These are phyloP conservation scores for Arachis stenosperma DNA, from an alignment of 306 rosid species.

Conservation along the genomic window DNA sequence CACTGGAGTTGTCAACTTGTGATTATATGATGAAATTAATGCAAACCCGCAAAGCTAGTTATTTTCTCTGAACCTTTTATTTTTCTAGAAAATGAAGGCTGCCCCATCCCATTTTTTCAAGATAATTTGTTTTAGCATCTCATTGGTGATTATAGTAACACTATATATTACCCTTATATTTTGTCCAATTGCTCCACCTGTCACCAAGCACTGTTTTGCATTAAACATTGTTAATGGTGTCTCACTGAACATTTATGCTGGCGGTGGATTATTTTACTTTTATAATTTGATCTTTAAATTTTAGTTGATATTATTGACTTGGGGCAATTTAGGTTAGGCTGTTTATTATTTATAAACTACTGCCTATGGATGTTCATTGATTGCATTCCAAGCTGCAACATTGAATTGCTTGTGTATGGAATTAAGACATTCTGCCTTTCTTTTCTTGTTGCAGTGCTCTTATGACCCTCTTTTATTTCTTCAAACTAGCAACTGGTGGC, in stretches of 20 bases:
- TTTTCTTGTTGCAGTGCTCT: constrained; percentile 60
- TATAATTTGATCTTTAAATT: neutral
- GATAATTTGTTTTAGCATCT: constrained; percentile 12
- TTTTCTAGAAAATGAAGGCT: neutral
- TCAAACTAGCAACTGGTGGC: constrained; percentile 85
- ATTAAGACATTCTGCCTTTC: constrained; percentile 30
- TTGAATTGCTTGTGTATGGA: constrained; percentile 10
- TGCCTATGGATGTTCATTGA: neutral
- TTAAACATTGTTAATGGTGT: neutral
- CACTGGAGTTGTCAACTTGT: constrained; percentile 3
- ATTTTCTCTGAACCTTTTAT: neutral
- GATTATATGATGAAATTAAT: constrained; percentile 29
- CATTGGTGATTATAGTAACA: constrained; percentile 26
- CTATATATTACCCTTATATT: constrained; percentile 5
- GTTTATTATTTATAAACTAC: constrained; percentile 8
- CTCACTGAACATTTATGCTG: neutral
- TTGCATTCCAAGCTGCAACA: neutral
- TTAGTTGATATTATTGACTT: neutral
- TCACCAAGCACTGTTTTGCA: neutral
- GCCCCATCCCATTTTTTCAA: constrained; percentile 25
- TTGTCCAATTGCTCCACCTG: constrained; percentile 17
- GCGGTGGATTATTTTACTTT: neutral
- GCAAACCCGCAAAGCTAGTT: neutral
- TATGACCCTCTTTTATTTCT: constrained; percentile 76
- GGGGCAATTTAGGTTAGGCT: neutral